Base-by-base conservation (phyloP, 2,329 filamentous ascomycete species). In the Rutstroemia sp. region DNA sequence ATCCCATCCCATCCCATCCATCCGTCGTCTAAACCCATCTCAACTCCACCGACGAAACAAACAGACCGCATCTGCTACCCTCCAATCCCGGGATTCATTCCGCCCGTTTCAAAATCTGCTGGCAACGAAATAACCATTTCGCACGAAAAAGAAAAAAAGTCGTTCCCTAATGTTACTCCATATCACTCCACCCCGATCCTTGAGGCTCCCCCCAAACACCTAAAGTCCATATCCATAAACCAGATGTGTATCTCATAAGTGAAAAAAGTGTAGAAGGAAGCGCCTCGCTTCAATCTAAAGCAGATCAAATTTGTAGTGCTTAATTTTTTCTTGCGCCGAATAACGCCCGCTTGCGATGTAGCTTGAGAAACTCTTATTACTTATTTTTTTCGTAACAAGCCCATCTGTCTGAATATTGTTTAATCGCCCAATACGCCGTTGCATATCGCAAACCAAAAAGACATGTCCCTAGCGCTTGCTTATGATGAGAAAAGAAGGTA, bases 201-300 rank as follows among this genome's bases (percentile, higher is more conserved):
- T 17, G 23, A 51, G n/a, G 44, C 7, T 27, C 50, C 34, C 25
- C 40, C 23, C 44, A 36, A 40, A 19, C 34, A 40, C 46, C 52
- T 17, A 27, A 30, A 21, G 21, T 50, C 30, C 19, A 50, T 55
- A 55, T 42, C 52, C 52, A 55, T 50, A 55, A 38, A 45, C 45
- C 38, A 42, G 40, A 44, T 44, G 40, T 44, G 40, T 44, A 44
- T 44, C 40, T 9, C 9, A n/a, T 17, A 44, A 10, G 21, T 44
- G 7, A 23, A 44, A 17, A 23, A 44, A 7, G 16, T 17, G 16
- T 9, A 21, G 21, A 21, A 21, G 23, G 21, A 19, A 19, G 40
- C 40, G 40, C 40, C 40, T 23, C 40, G 17, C 17, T 19, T 44
- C 40, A 34, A 34, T 34, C 9, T 10, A 34, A 34, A 34, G 30